Evolutionary conservation across 192 early-diverging fungal species (phyloP).

Genomic region (Martensiomyces pterosporus): DNA sequence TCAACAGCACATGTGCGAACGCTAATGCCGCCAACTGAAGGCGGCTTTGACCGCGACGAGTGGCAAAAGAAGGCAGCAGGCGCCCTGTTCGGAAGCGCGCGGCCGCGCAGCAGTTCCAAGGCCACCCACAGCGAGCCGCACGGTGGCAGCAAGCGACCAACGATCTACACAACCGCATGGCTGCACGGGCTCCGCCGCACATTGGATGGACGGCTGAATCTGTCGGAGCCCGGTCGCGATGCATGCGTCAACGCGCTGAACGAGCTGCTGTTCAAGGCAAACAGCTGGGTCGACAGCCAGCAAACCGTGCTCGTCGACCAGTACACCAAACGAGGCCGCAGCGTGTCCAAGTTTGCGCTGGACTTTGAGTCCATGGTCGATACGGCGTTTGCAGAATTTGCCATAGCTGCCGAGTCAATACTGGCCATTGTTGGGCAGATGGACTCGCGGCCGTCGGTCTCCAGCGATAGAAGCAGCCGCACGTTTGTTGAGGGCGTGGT

Average conservation of each 20-base stretch:
- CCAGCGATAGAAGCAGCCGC: background rate
- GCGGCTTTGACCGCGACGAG: background rate
- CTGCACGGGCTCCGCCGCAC: background rate
- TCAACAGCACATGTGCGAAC: no score
- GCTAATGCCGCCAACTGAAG: background rate
- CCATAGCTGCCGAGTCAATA: slow-evolving; percentile 14
- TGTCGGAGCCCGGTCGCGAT: background rate
- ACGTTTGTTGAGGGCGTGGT: background rate
- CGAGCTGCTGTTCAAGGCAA: slow-evolving; percentile 43
- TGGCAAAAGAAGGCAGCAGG: background rate
- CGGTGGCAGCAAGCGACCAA: background rate
- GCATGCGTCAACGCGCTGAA: slow-evolving; percentile 21
- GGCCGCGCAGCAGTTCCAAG: background rate
- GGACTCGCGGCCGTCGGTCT: background rate
- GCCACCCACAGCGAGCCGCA: background rate
- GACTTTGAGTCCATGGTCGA: slow-evolving; percentile 28
- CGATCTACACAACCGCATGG: background rate
- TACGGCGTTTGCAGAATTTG: slow-evolving; percentile 26
- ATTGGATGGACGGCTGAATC: background rate
- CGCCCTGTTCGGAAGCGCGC: background rate
- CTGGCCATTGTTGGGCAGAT: slow-evolving; percentile 15
- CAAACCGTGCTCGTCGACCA: slow-evolving; percentile 17
- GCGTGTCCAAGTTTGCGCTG: slow-evolving; percentile 2
- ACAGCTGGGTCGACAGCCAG: slow-evolving; percentile 26
- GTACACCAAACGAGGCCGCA: slow-evolving; percentile 21